phyloP scores from a whole-genome alignment of 129 eudicot species.

The Centaurea solstitialis region DNA sequence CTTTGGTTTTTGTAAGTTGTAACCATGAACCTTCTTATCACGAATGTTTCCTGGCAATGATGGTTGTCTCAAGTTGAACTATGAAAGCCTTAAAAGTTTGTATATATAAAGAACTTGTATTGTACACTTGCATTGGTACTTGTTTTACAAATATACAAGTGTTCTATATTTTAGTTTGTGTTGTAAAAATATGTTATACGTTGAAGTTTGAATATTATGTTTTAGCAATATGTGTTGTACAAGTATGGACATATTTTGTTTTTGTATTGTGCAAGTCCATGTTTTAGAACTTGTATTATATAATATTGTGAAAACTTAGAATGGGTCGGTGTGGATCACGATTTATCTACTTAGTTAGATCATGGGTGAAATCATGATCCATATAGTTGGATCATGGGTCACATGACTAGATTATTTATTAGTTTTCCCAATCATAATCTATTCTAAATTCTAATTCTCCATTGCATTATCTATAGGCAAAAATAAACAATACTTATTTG shows the following conservation, averaged over 20 bases:
- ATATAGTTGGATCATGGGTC: not conserved
- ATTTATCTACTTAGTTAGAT: not conserved
- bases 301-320: not conserved
- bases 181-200: not conserved
- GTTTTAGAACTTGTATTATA: not conserved
- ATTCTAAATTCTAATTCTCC: too few relatives aligned
- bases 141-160: not conserved
- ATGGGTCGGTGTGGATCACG: constrained; percentile 3
- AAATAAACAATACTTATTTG: too few relatives aligned
- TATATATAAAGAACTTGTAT: not conserved
- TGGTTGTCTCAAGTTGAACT: not conserved
- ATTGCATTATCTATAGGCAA: too few relatives aligned
- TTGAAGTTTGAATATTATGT: not conserved
- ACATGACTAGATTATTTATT: too few relatives aligned
- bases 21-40: not conserved
- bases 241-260: not conserved
- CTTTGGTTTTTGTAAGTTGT: not conserved
- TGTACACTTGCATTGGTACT: not conserved
- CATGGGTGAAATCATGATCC: not conserved
- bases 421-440: too few relatives aligned
- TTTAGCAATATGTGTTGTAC: not conserved
- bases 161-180: constrained; percentile 5
- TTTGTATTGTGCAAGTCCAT: not conserved
- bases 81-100: constrained; percentile 3
- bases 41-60: constrained; percentile 3